Percentiles rank a stretch among this genome's conserved stretches.
Conservation (phyloP, 1,284 basidiomycete genomes). For the Sporisorium graminicola region DNA sequence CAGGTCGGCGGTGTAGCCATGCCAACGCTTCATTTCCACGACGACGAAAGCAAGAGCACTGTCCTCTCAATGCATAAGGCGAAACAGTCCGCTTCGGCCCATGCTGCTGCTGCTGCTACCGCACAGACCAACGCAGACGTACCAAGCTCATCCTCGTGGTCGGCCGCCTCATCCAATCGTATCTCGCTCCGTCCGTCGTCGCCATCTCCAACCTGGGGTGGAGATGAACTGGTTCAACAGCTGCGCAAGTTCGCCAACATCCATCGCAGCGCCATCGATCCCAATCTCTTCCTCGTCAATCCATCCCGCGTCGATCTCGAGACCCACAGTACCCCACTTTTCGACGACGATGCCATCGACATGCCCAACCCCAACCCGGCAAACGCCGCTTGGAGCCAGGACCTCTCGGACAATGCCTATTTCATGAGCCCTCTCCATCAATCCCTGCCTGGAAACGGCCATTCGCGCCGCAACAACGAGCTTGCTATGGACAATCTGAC, state of each 20-base stretch:
- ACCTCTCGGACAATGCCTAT: slow-evolving; percentile 51
- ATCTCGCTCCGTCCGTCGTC: slow-evolving; percentile 27
- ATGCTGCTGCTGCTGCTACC: slow-evolving; percentile 21
- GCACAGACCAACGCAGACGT: slow-evolving; percentile 54
- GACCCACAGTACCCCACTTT: slow-evolving; percentile 75
- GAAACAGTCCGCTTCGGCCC: slow-evolving; percentile 16
- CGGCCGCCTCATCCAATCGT: slow-evolving; percentile 8
- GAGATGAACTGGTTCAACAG: slow-evolving; percentile 74
- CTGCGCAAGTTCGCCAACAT: slow-evolving; percentile 76
- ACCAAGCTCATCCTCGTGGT: slow-evolving; percentile 11
- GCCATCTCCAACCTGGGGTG: slow-evolving; percentile 70
- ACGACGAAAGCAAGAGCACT: slow-evolving; percentile 76
- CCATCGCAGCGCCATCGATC: slow-evolving; percentile 82
- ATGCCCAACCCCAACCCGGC: slow-evolving; percentile 18
- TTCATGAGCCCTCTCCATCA: slow-evolving; percentile 45
- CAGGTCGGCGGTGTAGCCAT: slow-evolving; percentile 89
- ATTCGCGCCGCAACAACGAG: slow-evolving; percentile 24
- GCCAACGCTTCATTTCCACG: slow-evolving; percentile 93
- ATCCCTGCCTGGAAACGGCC: slow-evolving; percentile 27
- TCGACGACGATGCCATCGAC: slow-evolving; percentile 70
- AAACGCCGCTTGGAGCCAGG: slow-evolving; percentile 30
- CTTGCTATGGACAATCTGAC: slow-evolving; percentile 56
- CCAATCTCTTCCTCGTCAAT: slow-evolving; percentile 88
- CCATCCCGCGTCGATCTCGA: slow-evolving; percentile 90
- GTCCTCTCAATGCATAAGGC: slow-evolving; percentile 50